Conservation (phyloP, 2,329 filamentous ascomycete genomes). For the Ustulina deusta region DNA sequence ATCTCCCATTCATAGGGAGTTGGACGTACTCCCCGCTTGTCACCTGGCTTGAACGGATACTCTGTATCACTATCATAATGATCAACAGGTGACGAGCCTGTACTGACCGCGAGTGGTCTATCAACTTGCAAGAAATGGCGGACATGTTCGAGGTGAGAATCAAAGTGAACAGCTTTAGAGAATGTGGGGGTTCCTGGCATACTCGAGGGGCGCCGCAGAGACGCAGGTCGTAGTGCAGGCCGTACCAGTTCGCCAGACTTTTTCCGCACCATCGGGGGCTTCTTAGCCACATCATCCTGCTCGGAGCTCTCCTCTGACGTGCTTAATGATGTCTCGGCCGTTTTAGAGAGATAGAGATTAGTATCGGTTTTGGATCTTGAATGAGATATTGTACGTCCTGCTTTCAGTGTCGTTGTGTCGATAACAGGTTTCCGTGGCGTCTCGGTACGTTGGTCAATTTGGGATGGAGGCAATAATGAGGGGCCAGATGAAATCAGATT, state of each 20-base stretch:
- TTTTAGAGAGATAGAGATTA: slow-evolving; percentile 59
- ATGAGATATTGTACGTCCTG: slow-evolving; percentile 61
- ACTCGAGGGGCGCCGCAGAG: slow-evolving; percentile 87
- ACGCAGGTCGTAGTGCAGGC: slow-evolving; percentile 84
- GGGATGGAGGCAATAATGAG: slow-evolving; percentile 54
- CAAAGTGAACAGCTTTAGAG: slow-evolving; percentile 97
- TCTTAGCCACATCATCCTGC: slow-evolving; percentile 67
- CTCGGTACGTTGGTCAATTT: slow-evolving; percentile 50
- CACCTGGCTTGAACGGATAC: slow-evolving; percentile 80
- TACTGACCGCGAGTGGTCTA: slow-evolving; percentile 93
- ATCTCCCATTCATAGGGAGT: slow-evolving; percentile 88
- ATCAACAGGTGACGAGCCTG: slow-evolving; percentile 90
- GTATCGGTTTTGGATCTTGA: slow-evolving; percentile 69
- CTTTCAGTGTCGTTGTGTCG: slow-evolving; percentile 60
- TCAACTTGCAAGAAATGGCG: slow-evolving; percentile 96
- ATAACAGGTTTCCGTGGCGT: slow-evolving; percentile 60
- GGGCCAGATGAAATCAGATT: slow-evolving; percentile 54
- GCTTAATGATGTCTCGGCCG: slow-evolving; percentile 62
- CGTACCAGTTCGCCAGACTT: slow-evolving; percentile 98
- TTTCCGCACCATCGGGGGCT: slow-evolving; percentile 95
- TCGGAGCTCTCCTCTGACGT: slow-evolving; percentile 73
- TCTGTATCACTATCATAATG: slow-evolving; percentile 87
- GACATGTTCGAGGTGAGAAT: slow-evolving; percentile 95
- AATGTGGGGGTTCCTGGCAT: slow-evolving; percentile 98
- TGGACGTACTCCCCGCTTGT: slow-evolving; percentile 55